Evolutionary conservation across 2,329 filamentous ascomycete species (phyloP).

Genomic region (Clonostachys rhizophaga): DNA sequence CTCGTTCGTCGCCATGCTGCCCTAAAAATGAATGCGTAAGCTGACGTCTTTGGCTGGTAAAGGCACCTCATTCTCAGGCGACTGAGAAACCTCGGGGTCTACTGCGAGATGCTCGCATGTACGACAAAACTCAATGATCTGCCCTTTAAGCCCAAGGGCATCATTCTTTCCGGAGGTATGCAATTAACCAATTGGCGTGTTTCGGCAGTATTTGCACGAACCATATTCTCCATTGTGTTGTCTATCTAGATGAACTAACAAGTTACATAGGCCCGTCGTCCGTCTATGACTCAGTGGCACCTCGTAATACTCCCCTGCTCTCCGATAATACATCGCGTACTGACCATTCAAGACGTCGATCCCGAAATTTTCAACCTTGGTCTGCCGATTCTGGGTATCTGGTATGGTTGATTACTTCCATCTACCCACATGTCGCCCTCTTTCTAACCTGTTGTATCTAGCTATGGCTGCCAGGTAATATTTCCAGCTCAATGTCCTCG

Average conservation of each 20-base stretch:
- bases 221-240: neutral
- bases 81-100: constrained; percentile 75
- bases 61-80: constrained; percentile 72
- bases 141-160: constrained; percentile 74
- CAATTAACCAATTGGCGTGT: neutral
- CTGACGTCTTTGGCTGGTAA: constrained; percentile 43
- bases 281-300: constrained; percentile 76
- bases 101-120: constrained; percentile 84
- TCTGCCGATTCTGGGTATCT: constrained; percentile 15
- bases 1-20: neutral
- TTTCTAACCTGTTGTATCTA: constrained; percentile 26
- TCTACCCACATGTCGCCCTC: no score
- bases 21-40: neutral
- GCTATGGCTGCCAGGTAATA: constrained; percentile 46
- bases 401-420: no score
- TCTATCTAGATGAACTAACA: neutral
- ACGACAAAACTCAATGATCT: constrained; percentile 77
- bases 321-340: neutral
- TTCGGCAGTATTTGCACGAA: no score
- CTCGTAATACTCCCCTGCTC: constrained; percentile 24
- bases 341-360: constrained; percentile 54
- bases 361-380: constrained; percentile 63
- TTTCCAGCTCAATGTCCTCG: no score
- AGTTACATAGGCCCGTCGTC: constrained; percentile 44
- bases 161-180: constrained; percentile 51